Base-by-base conservation (phyloP, 768 basidiomycete genomes). In the Pisolithus albus region DNA sequence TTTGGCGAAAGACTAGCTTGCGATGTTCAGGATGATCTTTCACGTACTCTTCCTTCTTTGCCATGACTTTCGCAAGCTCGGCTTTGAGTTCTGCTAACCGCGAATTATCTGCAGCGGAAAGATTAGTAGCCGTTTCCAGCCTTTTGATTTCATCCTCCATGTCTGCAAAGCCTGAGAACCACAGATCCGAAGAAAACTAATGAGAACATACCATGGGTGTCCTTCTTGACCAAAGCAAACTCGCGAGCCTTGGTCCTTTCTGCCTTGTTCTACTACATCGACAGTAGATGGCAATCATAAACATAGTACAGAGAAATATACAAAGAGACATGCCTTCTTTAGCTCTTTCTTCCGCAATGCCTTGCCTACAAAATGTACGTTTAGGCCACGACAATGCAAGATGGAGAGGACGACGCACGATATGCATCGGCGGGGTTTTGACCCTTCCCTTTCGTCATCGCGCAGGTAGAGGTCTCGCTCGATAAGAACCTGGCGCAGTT, bases 341-440 rank as follows among this genome's bases (percentile, higher is more conserved):
- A 97, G 73, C 66, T 99, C 95, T 66, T 93, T 97, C 69, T 92
- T 93, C 53, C 91, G 79, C 64, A 85, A 86, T 3, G 90, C 84
- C 71, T 98, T 98, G 50, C 93, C 93, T 96, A 59, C 23, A 32
- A 34, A 26, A 42, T 3, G 21, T 6, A 16, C 28, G 28, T 23
- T 13, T n/a, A 11, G 2, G 34, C 59, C n/a, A 37, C 51, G 34
- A 23, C 24, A 54, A 18, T 55, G 4, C 50, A 21, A 40, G 19
- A 26, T 39, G n/a, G 47, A n/a, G 10, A 30, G 32, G 28, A 34
- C 9, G 41, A 80, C 88, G 63, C 62, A 91, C 95, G 83, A 67
- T 76, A 87, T 0, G 95, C 86, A 64, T 99, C 95, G n/a, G 89
- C 95, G 23, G 95, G 95, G 64, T 99, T 99, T 52, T 83, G 65